Conservation (phyloP, 306 rosid genomes). For the Ormosia emarginata region DNA sequence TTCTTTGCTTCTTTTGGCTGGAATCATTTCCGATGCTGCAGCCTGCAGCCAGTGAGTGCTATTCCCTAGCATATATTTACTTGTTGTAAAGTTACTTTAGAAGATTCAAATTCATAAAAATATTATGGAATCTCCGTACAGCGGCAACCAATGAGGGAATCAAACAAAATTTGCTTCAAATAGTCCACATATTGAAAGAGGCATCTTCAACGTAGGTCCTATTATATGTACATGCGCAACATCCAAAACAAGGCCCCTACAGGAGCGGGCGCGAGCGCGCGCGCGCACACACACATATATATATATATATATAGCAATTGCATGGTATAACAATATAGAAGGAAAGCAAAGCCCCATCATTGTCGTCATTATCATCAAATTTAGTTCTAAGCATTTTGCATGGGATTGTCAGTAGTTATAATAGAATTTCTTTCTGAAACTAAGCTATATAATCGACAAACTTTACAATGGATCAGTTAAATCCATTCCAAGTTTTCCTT, state of each 20-base stretch:
- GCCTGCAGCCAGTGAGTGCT: neutral
- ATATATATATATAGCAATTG: neutral
- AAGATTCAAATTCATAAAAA: too few species aligned
- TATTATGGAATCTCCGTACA: neutral
- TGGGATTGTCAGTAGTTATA: neutral
- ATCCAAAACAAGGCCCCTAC: neutral
- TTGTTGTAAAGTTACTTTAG: too few species aligned
- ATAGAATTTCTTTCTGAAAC: neutral
- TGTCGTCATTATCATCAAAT: neutral
- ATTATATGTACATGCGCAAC: neutral
- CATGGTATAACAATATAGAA: neutral
- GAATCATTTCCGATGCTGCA: neutral
- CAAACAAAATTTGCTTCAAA: neutral
- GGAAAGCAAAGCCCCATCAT: neutral
- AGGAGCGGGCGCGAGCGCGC: too few species aligned
- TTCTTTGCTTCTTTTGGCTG: neutral
- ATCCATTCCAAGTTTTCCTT: neutral
- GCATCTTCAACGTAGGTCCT: neutral
- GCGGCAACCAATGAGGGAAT: neutral
- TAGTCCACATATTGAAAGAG: neutral
- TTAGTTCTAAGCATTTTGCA: too few species aligned
- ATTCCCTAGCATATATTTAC: neutral
- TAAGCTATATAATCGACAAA: neutral
- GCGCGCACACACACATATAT: too few species aligned
- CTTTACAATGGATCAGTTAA: neutral